phyloP scores from a whole-genome alignment of 2,329 filamentous ascomycete genomes.

The Venturia aucupariae region DNA sequence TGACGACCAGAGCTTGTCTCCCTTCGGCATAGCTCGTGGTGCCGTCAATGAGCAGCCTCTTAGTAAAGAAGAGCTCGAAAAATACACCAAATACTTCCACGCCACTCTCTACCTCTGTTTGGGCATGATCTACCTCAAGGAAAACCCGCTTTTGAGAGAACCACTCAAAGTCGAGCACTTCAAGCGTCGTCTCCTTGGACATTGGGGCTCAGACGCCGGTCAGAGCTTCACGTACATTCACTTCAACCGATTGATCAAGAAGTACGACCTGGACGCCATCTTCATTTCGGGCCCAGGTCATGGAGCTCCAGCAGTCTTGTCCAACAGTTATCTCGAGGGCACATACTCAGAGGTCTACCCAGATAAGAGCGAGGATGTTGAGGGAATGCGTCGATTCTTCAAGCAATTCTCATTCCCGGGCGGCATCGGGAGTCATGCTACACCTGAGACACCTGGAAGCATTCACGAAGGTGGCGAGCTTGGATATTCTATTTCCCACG shows the following conservation, averaged over 20 bases:
- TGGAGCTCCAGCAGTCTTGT: conserved; percentile 65
- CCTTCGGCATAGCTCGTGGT: conserved; percentile 13
- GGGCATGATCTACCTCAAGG: conserved; percentile 64
- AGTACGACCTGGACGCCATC: conserved; percentile 62
- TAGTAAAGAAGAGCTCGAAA: conserved; percentile 13
- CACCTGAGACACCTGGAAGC: conserved; percentile 67
- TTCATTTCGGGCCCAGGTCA: conserved; percentile 72
- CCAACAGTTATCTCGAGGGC: conserved; percentile 68
- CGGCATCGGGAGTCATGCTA: conserved; percentile 68
- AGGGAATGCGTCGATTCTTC: conserved; percentile 68
- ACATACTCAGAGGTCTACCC: conserved; percentile 71
- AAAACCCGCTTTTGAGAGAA: conserved; percentile 63
- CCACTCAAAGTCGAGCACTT: conserved; percentile 60
- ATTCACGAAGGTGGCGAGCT: conserved; percentile 74
- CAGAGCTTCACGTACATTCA: conserved; percentile 77
- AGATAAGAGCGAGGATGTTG: conserved; percentile 57
- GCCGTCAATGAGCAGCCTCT: conserved; percentile 13
- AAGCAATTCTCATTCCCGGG: conserved; percentile 77
- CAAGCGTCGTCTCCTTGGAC: conserved; percentile 64
- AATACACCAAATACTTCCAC: conserved; percentile 14
- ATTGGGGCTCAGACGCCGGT: conserved; percentile 73
- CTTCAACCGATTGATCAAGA: conserved; percentile 74
- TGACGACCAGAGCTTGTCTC: conserved; percentile 10
- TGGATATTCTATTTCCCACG: conserved; percentile 72
- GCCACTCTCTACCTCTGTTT: conserved; percentile 12